Conservation (phyloP, 441 rosid species). For the Iberis amara region DNA sequence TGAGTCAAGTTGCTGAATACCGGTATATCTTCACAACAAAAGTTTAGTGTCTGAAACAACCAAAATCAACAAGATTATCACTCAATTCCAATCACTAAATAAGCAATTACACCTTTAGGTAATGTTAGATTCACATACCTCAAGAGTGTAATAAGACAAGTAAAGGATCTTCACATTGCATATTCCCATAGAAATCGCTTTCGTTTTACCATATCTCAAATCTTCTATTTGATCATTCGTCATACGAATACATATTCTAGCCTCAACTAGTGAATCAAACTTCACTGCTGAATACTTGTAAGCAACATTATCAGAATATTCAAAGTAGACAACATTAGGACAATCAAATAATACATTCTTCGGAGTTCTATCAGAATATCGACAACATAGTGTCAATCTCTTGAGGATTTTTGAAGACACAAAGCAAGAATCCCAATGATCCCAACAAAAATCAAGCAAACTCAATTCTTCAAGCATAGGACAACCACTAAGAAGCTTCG, state of each 20-base stretch:
- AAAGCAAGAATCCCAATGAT: not conserved
- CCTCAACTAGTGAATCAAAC: constrained; percentile 22
- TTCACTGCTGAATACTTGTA: constrained; percentile 5
- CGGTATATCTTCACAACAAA: constrained; percentile 18
- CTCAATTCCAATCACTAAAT: not conserved
- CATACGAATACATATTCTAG: constrained; percentile 13
- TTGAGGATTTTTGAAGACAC: constrained; percentile 17
- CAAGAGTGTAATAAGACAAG: constrained; percentile 23
- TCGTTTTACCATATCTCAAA: constrained; percentile 11
- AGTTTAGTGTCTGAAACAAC: constrained; percentile 17
- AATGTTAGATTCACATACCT: constrained; percentile 15
- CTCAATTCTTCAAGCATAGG: constrained; percentile 19
- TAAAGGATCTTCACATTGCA: constrained; percentile 22
- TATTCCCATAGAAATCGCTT: constrained; percentile 10
- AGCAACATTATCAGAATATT: constrained; percentile 14
- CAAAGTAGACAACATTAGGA: constrained; percentile 20
- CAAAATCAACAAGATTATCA: not conserved
- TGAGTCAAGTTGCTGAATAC: constrained; percentile 23
- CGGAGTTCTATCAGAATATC: constrained; percentile 2
- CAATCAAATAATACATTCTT: constrained; percentile 15
- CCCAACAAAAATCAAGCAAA: not conserved
- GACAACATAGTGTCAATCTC: not conserved
- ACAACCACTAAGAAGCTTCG: constrained; percentile 21
- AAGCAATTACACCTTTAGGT: not conserved
- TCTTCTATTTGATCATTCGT: not conserved